Evolutionary conservation across 176 grass and related monocot genomes (phyloP).

Genomic region (Oropetium thomaeum): DNA sequence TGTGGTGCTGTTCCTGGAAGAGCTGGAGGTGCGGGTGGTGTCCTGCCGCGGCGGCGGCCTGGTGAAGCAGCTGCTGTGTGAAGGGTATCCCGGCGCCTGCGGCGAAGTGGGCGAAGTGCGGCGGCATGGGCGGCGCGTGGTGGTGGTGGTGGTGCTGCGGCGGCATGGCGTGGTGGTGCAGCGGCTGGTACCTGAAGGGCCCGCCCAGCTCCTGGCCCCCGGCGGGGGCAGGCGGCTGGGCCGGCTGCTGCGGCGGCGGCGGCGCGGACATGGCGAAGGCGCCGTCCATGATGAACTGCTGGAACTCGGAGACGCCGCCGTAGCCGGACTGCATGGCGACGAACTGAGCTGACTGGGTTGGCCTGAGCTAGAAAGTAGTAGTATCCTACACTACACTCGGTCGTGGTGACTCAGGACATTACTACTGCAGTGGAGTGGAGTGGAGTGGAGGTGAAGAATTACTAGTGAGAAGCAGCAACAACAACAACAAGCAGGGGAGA

Average conservation of each 20-base stretch:
- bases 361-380: no score
- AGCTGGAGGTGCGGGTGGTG: constrained; percentile 59
- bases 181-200: constrained; percentile 45
- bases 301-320: constrained; percentile 78
- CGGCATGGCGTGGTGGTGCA: constrained; percentile 55
- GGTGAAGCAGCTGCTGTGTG: constrained; percentile 81
- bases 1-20: constrained; percentile 65
- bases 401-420: not conserved
- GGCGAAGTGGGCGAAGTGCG: constrained; percentile 56
- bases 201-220: constrained; percentile 32
- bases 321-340: constrained; percentile 70
- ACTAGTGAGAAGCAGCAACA: not conserved
- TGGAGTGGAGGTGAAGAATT: not conserved
- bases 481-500: not conserved
- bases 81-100: constrained; percentile 45
- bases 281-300: constrained; percentile 81
- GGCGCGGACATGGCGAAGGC: constrained; percentile 45
- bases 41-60: constrained; percentile 29
- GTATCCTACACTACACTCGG: not conserved
- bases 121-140: constrained; percentile 39
- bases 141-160: constrained; percentile 41
- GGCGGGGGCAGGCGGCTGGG: not conserved
- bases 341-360: not conserved
- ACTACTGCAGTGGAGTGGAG: not conserved
- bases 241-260: constrained; percentile 30